Evolutionary conservation across 2,329 filamentous ascomycete genomes (phyloP).

Genomic region (Furcasterigmium sp.): DNA sequence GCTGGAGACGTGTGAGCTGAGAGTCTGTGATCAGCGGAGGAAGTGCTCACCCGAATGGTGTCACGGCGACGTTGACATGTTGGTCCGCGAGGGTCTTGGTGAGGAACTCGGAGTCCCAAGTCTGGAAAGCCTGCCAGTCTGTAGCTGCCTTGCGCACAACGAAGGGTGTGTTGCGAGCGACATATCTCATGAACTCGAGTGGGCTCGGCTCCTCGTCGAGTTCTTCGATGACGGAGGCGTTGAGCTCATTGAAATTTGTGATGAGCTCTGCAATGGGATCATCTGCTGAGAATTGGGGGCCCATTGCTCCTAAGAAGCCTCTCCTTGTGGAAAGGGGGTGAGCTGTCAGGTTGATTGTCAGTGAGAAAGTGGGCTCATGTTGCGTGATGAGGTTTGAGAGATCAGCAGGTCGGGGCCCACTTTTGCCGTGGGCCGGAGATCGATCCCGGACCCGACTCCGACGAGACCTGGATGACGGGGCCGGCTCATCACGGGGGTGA

Average conservation of each 20-base stretch:
- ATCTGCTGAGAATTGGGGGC: background rate
- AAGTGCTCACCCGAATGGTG: slow-evolving; percentile 57
- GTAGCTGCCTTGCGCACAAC: slow-evolving; percentile 59
- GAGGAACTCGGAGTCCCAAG: slow-evolving; percentile 61
- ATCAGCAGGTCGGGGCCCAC: no score
- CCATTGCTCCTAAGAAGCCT: no score
- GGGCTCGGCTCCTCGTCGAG: slow-evolving; percentile 62
- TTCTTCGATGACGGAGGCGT: slow-evolving; percentile 53
- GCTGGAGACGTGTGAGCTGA: slow-evolving; percentile 15
- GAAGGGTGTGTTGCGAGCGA: slow-evolving; percentile 70
- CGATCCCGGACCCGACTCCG: no score
- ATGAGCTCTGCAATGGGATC: slow-evolving; percentile 53
- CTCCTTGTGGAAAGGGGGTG: no score
- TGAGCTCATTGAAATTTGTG: slow-evolving; percentile 68
- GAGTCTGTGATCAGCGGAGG: background rate
- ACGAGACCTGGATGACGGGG: no score
- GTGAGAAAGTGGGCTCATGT: no score
- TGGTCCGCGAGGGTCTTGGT: slow-evolving; percentile 46
- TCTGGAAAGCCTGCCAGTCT: slow-evolving; percentile 56
- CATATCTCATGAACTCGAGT: slow-evolving; percentile 75
- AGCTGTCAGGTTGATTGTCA: no score
- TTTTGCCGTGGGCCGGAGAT: no score
- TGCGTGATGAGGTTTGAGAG: no score
- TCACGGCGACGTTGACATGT: slow-evolving; percentile 70
- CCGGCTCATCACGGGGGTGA: no score